Evolutionary conservation across 2,329 filamentous ascomycete species (phyloP).

Genomic region (Arthroderma sp.): DNA sequence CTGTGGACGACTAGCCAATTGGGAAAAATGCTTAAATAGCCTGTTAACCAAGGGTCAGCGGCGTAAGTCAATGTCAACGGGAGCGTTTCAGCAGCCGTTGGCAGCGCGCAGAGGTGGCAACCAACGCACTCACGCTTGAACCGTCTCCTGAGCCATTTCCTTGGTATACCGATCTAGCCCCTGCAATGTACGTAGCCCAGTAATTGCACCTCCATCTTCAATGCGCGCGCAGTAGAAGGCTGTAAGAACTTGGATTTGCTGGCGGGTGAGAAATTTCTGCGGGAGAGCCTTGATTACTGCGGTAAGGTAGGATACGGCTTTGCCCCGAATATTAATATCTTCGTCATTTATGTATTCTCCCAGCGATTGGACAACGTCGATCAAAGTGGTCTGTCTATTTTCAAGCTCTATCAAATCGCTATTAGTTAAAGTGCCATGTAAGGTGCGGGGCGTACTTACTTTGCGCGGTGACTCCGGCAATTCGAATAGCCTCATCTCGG

Average conservation of each 20-base stretch:
- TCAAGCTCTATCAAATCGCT: slow-evolving; percentile 38
- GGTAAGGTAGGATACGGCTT: slow-evolving; percentile 37
- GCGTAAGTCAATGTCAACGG: neutral
- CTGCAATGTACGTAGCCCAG: slow-evolving; percentile 46
- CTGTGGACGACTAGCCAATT: slow-evolving; percentile 48
- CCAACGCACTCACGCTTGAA: slow-evolving; percentile 35
- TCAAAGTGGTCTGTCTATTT: slow-evolving; percentile 45
- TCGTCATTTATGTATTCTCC: slow-evolving; percentile 56
- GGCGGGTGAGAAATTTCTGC: slow-evolving; percentile 43
- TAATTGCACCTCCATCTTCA: slow-evolving; percentile 48
- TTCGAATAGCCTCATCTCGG: slow-evolving; percentile 31
- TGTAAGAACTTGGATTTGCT: slow-evolving; percentile 49
- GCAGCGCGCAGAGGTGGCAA: neutral
- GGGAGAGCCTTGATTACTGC: slow-evolving; percentile 36
- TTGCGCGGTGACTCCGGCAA: slow-evolving; percentile 32
- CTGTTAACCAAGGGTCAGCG: slow-evolving; percentile 16
- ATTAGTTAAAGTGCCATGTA: slow-evolving; percentile 11
- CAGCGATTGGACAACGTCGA: slow-evolving; percentile 50
- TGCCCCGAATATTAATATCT: slow-evolving; percentile 46
- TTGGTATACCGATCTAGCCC: slow-evolving; percentile 46
- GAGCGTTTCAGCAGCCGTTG: neutral
- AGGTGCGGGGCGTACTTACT: slow-evolving; percentile 19
- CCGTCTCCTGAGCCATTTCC: slow-evolving; percentile 40
- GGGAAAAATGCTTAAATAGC: slow-evolving; percentile 39
- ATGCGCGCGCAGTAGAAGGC: slow-evolving; percentile 53